Base-by-base conservation (phyloP, 176 grass and related monocot species). In the Bolboschoenus planiculmis region DNA sequence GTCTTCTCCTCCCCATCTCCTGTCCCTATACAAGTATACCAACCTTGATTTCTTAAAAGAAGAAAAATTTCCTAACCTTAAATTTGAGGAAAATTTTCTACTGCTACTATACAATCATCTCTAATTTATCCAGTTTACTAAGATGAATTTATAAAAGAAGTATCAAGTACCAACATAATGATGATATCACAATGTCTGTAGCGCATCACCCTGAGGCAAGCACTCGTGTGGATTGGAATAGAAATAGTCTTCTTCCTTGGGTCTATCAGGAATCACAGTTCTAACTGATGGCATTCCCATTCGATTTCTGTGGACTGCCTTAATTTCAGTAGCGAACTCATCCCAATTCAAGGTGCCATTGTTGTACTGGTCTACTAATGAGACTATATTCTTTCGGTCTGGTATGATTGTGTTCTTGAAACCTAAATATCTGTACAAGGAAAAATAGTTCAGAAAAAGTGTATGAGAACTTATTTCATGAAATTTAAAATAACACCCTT, bases 241-340 rank as follows among this genome's bases (percentile, higher is more conserved):
- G 78, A 93, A 99, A 80, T 93, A 99, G 65, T 96, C 86, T 82
- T 99, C 97, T 86, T 99, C 97, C 88, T 99, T 99, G 63, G 97
- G 97, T 73, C 86, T 87, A 65, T 96, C 91, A 3, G 93, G 80
- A 85, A 96, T 93, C 83, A 93, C 80, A 1, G 65, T 87, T 81
- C 97, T 90, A 37, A 80, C 87, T 1, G 88, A 81, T 79, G 91
- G 85, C 63, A 46, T 89, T 62, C 97, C 97, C 97, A 99, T 96
- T 57, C 86, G 84, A 37, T 86, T 90, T 34, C 81, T 74, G 43
- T 99, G 97, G 16, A 87, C 89, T 59, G 86, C 86, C 89, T 96
- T 99, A 59, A 96, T 86, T 74, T 85, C 36, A 34, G 68, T 60
- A 57, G 97, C 92, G 56, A 99, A 99, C 83, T 93, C 89, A 88